A percentile compares a stretch with the other conserved stretches of the same genome.
Conservation (phyloP, 2,329 filamentous ascomycete species). For the Colletotrichum sublineola region DNA sequence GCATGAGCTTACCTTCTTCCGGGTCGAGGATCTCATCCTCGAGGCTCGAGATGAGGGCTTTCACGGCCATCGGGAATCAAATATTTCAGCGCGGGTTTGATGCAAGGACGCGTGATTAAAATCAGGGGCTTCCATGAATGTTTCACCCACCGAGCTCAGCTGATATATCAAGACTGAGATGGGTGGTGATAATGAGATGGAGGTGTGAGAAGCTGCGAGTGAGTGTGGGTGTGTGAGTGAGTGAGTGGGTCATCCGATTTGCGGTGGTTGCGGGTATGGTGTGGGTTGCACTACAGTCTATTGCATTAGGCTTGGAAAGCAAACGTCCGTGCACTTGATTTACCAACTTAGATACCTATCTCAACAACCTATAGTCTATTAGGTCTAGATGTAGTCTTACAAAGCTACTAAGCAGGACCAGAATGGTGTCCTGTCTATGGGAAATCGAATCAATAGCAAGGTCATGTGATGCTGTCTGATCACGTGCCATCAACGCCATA, state of each 20-base stretch:
- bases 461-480: too few relatives aligned
- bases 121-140: too few relatives aligned
- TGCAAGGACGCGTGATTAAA: too few relatives aligned
- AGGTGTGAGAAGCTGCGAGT: not conserved
- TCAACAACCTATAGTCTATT: too few relatives aligned
- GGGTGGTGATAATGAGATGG: not conserved
- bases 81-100: not conserved
- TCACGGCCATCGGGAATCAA: conserved; percentile 22
- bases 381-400: too few relatives aligned
- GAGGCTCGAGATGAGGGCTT: conserved; percentile 50
- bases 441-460: too few relatives aligned
- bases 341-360: too few relatives aligned
- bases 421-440: too few relatives aligned
- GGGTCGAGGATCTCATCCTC: conserved; percentile 62
- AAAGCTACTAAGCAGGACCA: too few relatives aligned
- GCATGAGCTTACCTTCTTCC: conserved; percentile 58
- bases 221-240: not conserved
- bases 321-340: too few relatives aligned
- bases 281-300: not conserved
- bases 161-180: not conserved
- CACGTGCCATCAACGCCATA: too few relatives aligned
- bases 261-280: not conserved
- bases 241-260: not conserved
- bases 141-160: not conserved
- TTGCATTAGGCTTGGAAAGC: too few relatives aligned